Percentiles rank a stretch among this genome's conserved stretches.
Evolutionary conservation across 2,329 filamentous ascomycete species (phyloP).

Genomic region (Tetracladium maxilliforme): DNA sequence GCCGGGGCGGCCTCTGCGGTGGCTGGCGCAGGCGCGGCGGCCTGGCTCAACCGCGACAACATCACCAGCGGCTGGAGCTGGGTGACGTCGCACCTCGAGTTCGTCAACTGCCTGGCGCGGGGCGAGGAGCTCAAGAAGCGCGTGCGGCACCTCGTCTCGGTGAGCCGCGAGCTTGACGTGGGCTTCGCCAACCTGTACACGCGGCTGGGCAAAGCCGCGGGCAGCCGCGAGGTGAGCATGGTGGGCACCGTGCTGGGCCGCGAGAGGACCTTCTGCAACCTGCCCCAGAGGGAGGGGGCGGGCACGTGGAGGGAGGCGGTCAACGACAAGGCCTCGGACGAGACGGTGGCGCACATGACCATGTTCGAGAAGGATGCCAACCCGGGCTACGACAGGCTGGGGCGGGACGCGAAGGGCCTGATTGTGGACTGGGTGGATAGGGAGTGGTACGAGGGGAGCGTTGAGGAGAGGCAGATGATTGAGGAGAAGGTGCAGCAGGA

Average conservation of each 20-base stretch:
- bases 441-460: conserved; percentile 50
- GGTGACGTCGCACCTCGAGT: conserved; percentile 84
- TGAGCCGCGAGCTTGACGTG: conserved; percentile 50
- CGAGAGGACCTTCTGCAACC: conserved; percentile 77
- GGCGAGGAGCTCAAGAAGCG: conserved; percentile 67
- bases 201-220: conserved; percentile 56
- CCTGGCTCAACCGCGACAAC: conserved; percentile 74
- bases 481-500: too few relatives aligned
- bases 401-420: conserved; percentile 48
- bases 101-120: conserved; percentile 79
- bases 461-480: conserved; percentile 6
- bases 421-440: conserved; percentile 50
- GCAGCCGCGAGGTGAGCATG: conserved; percentile 34
- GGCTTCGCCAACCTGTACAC: conserved; percentile 84
- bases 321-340: conserved; percentile 68
- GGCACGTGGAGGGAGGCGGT: conserved; percentile 52
- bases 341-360: conserved; percentile 67
- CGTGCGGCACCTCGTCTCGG: conserved; percentile 49
- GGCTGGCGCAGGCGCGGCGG: conserved; percentile 67
- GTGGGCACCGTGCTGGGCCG: conserved; percentile 46
- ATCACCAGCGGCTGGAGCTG: conserved; percentile 64
- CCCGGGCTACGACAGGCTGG: conserved; percentile 54
- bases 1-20: conserved; percentile 75
- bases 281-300: conserved; percentile 45
- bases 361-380: conserved; percentile 51